phyloP scores from a whole-genome alignment of 2,329 filamentous ascomycete genomes.

The Thelonectria rubi region DNA sequence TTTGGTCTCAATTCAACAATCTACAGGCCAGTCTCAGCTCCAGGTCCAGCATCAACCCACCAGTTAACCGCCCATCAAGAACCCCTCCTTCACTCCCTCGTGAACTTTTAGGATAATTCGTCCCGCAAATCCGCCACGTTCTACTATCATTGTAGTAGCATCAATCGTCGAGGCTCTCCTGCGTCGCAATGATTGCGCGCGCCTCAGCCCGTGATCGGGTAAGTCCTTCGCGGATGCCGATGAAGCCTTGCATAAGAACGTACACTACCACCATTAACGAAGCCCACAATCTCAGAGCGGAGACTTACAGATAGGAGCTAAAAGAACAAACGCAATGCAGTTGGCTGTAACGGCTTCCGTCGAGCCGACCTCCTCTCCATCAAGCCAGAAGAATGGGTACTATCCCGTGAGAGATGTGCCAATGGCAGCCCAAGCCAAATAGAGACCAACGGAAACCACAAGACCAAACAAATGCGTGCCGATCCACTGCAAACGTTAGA shows the following conservation, averaged over 20 bases:
- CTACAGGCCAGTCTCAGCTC: no score
- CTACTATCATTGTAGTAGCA: no score
- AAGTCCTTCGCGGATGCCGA: slow-evolving; percentile 58
- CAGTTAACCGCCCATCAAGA: no score
- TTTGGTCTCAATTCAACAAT: no score
- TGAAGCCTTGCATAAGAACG: slow-evolving; percentile 58
- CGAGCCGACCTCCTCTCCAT: slow-evolving; percentile 54
- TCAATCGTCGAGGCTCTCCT: slow-evolving; percentile 3
- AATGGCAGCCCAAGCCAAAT: slow-evolving; percentile 60
- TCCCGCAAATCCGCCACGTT: no score
- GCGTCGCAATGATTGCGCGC: slow-evolving; percentile 38
- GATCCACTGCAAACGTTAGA: slow-evolving; percentile 51
- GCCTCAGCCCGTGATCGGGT: slow-evolving; percentile 41
- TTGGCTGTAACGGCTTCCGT: slow-evolving; percentile 56
- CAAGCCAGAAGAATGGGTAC: slow-evolving; percentile 62
- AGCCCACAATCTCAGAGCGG: background rate
- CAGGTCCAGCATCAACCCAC: no score
- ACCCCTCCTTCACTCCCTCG: no score
- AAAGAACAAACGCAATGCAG: slow-evolving; percentile 54
- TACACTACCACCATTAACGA: slow-evolving; percentile 52
- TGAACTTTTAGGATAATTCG: no score
- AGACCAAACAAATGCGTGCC: slow-evolving; percentile 54
- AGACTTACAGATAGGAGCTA: slow-evolving; percentile 57
- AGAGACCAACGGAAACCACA: slow-evolving; percentile 52
- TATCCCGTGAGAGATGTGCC: slow-evolving; percentile 57